A percentile compares a stretch with the other conserved stretches of the same genome.
Conservation (phyloP, 371 early-diverging fungal species). For the Fennellomyces sp. region DNA sequence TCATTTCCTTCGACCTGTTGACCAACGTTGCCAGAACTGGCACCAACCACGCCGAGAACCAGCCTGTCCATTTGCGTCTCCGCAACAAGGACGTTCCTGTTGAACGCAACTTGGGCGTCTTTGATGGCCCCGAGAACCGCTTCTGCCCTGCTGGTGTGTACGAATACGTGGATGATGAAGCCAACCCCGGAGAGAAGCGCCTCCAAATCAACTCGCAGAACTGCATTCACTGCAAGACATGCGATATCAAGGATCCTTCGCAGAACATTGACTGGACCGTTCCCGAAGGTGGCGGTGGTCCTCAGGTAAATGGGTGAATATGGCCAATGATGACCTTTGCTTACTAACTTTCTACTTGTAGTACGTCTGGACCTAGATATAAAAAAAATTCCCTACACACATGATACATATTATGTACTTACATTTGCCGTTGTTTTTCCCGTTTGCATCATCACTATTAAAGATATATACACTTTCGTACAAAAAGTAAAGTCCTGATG, state of each 20-base stretch:
- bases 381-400: too few relatives aligned
- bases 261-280: slow-evolving; percentile 99
- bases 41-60: slow-evolving; percentile 95
- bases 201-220: slow-evolving; percentile 98
- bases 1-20: slow-evolving; percentile 91
- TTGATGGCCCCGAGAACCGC: slow-evolving; percentile 94
- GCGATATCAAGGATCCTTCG: slow-evolving; percentile 98
- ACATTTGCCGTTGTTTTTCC: too few relatives aligned
- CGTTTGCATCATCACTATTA: too few relatives aligned
- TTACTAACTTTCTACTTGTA: slow-evolving; percentile 5
- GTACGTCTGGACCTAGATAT: slow-evolving; percentile 33
- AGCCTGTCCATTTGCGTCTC: slow-evolving; percentile 92
- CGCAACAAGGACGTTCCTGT: slow-evolving; percentile 76
- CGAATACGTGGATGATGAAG: slow-evolving; percentile 95
- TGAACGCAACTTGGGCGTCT: slow-evolving; percentile 81
- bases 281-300: slow-evolving; percentile 97
- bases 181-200: slow-evolving; percentile 83
- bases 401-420: too few relatives aligned
- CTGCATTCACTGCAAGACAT: slow-evolving; percentile 99
- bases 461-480: too few relatives aligned
- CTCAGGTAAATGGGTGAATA: slow-evolving; percentile 50
- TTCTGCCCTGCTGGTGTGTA: slow-evolving; percentile 99
- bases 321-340: not conserved
- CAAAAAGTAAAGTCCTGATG: too few relatives aligned
- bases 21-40: slow-evolving; percentile 93